Evolutionary conservation across 192 early-diverging fungal genomes (phyloP), one percentile per base, ranked within the genome.

Genomic region (Cetraspora pellucida): DNA sequence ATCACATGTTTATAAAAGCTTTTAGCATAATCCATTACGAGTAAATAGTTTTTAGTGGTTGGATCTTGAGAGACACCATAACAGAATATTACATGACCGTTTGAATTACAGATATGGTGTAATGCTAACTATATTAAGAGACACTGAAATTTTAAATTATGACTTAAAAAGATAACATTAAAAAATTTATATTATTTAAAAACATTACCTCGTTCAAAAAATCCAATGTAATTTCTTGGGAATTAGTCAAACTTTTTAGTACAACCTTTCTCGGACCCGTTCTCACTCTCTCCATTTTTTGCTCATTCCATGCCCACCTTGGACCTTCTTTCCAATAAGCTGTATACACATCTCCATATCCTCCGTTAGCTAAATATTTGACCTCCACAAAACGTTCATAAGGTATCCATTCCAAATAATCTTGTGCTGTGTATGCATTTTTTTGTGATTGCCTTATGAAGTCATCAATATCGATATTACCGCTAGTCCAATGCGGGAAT

Each of bases 1-100:
- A 52, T 52, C 14, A 70, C n/a, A 50, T 49, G 17, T 19, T 47
- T 21, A 21, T 47, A 17, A 52, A 70, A 52, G 17, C 3, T 70
- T 47, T 37, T 16, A 7, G 21, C 46, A 52, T 52, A 70, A 28
- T 70, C 68, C 44, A 70, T 47, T 4, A 70, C 68, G 16, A 70
- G 25, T 17, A 70, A 49, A 30, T 70, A 70, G 9, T 70, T 70
- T 17, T 70, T 70, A 10, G 68, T 70, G 9, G 2, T 49, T 16
- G 68, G 68, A 70, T 70, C 68, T 50, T 70, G 44, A 9, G 68
- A 52, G 46, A 70, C 23, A 27, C 68, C 68, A 52, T 70, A 70
- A 44, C 63, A 65, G 10, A 65, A 65, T 43, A 65, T 9, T 19
- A 65, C 31, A 43, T 65, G 63, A 43, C 63, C 27, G 10, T 65